These are phyloP conservation scores for Diaporthe ilicicola DNA, from an alignment of 2,329 filamentous ascomycete species.

Conservation along the genomic window DNA sequence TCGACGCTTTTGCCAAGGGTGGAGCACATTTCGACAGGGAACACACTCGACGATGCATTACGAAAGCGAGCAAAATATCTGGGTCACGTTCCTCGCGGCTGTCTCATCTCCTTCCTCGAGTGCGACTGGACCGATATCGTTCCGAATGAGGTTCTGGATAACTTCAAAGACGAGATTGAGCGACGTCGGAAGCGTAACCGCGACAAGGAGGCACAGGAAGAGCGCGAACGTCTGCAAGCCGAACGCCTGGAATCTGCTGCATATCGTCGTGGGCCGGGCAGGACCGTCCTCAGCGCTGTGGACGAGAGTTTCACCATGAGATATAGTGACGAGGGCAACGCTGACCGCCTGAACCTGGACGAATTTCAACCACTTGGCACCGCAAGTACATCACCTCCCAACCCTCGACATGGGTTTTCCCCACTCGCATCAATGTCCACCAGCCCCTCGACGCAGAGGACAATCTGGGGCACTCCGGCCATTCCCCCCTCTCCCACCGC, in stretches of 20 bases:
- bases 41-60: slow-evolving; percentile 85
- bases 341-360: slow-evolving; percentile 55
- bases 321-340: slow-evolving; percentile 42
- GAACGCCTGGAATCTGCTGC: slow-evolving; percentile 81
- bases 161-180: slow-evolving; percentile 80
- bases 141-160: slow-evolving; percentile 74
- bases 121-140: slow-evolving; percentile 96
- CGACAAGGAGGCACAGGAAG: slow-evolving; percentile 86
- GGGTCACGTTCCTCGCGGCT: slow-evolving; percentile 86
- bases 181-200: slow-evolving; percentile 77
- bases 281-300: slow-evolving; percentile 48
- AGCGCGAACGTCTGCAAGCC: slow-evolving; percentile 83
- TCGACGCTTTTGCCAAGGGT: slow-evolving; percentile 86
- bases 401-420: slow-evolving; percentile 68
- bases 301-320: slow-evolving; percentile 47
- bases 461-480: slow-evolving; percentile 90
- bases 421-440: slow-evolving; percentile 81
- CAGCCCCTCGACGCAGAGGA: slow-evolving; percentile 78
- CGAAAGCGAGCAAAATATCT: slow-evolving; percentile 88
- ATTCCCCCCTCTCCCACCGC: slow-evolving; percentile 67
- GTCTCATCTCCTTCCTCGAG: slow-evolving; percentile 88
- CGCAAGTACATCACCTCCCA: slow-evolving; percentile 62
- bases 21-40: slow-evolving; percentile 87
- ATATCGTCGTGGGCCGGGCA: slow-evolving; percentile 60
- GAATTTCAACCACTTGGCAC: slow-evolving; percentile 73